These are phyloP conservation scores for Penicillium chermesinum DNA, from an alignment of 495 filamentous ascomycete genomes.

Conservation along the genomic window DNA sequence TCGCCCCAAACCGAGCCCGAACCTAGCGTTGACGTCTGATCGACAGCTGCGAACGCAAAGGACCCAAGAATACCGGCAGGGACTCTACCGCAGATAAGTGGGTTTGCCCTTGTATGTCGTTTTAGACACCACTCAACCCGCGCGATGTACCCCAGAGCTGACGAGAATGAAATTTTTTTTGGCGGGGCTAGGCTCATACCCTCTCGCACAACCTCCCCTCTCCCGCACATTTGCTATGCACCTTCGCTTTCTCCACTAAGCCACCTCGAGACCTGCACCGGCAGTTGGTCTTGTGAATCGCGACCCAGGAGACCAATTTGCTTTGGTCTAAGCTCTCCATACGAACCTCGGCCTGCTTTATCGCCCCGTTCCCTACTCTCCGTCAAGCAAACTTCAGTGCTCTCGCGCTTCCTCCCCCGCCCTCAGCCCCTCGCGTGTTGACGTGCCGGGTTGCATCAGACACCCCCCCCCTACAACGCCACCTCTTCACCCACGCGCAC, in stretches of 20 bases:
- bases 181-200: constrained; percentile 17
- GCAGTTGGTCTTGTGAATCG: not conserved
- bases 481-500: too few relatives aligned
- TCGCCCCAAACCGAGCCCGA: constrained; percentile 31
- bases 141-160: constrained; percentile 1
- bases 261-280: constrained; percentile 1
- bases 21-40: constrained; percentile 10
- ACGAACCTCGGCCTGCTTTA: constrained; percentile 1
- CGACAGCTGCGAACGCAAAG: not conserved
- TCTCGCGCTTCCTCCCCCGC: too few relatives aligned
- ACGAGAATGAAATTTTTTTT: constrained; percentile 18
- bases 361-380: too few relatives aligned
- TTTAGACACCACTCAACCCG: not conserved
- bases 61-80: not conserved
- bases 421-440: constrained; percentile 25
- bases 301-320: not conserved
- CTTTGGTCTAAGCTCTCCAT: not conserved
- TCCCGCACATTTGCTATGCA: constrained; percentile 36
- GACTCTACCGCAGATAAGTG: not conserved
- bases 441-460: constrained; percentile 22
- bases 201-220: constrained; percentile 37
- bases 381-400: too few relatives aligned
- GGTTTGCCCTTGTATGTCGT: not conserved
- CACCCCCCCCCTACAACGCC: too few relatives aligned
- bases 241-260: constrained; percentile 23